Evolutionary conservation across 164 flowering plant genomes (phyloP), one percentile per base, ranked within the genome.

Genomic region (Piper longum): DNA sequence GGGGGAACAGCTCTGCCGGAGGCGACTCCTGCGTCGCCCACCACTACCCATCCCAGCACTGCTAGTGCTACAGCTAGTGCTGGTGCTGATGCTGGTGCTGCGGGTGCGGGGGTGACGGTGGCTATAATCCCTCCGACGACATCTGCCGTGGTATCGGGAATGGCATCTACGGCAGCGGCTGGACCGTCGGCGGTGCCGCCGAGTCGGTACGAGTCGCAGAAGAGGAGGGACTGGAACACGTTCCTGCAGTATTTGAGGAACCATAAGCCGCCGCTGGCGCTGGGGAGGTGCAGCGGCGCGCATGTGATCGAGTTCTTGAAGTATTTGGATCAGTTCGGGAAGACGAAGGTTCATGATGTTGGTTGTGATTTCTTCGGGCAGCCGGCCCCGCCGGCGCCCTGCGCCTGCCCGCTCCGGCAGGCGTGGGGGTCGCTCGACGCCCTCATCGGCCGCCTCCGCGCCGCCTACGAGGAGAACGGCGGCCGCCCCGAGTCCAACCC

Each of bases 381-480:
- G 71, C 87, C 95, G 0, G 78, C 77, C 67, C 90, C 95, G 0
- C 90, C 95, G 0, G 88, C 82, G 4, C 88, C 95, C 0, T 87
- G 95, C 77, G 85, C 95, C 9, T 87, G 95, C 70, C 95, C 95
- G 0, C 87, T 87, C 41, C 85, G 88, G 44, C 95, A 87, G 57
- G 95, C 95, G 17, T 87, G 95, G 95, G 90, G 93, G 16, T 82
- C 86, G 79, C 93, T 87, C 4, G 93, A 87, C 61, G 89, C 93
- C 9, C 87, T 87, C 65, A 77, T 87, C 40, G 90, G 95, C 56
- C 82, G 95, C 41, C 88, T 87, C 40, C 73, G 95, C 0, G 90
- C 95, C 5, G 90, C 95, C 63, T 87, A 75, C 43, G 95, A 87
- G 54, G 95, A 87, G 72, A 74, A 87, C 61, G 95, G 95, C 0